These are phyloP conservation scores for Hypoxylon rubiginosum DNA, from an alignment of 2,329 filamentous ascomycete species.

Conservation along the genomic window DNA sequence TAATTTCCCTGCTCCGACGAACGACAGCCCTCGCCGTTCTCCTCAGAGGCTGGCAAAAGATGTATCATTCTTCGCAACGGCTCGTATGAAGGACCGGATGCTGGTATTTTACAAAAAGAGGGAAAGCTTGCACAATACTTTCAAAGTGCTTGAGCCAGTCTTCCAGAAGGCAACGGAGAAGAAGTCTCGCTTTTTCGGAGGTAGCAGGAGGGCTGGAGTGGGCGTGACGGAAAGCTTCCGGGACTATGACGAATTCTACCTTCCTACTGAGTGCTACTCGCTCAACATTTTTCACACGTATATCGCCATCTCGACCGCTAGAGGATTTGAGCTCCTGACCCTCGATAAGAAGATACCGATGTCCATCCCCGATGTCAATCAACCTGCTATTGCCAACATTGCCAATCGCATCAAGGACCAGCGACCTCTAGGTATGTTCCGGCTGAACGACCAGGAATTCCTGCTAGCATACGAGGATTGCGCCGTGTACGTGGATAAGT, in stretches of 20 bases:
- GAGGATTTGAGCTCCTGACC: constrained; percentile 95
- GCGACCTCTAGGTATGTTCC: constrained; percentile 94
- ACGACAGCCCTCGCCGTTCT: constrained; percentile 84
- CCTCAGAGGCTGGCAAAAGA: constrained; percentile 94
- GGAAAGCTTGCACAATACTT: constrained; percentile 90
- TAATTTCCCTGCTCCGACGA: constrained; percentile 70
- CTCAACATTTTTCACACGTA: constrained; percentile 97
- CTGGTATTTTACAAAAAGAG: constrained; percentile 98
- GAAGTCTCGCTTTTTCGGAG: constrained; percentile 76
- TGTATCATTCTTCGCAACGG: constrained; percentile 95
- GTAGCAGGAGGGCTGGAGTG: constrained; percentile 66
- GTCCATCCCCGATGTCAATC: constrained; percentile 89
- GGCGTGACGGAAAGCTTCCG: constrained; percentile 95
- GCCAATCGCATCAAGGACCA: constrained; percentile 85
- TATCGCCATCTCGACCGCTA: constrained; percentile 89
- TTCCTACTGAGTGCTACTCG: constrained; percentile 93
- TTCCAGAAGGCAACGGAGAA: constrained; percentile 92
- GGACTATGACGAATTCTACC: constrained; percentile 98
- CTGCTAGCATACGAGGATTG: constrained; percentile 95
- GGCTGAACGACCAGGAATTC: constrained; percentile 92
- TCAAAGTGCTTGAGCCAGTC: constrained; percentile 96
- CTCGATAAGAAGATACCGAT: constrained; percentile 97
- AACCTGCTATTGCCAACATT: constrained; percentile 85
- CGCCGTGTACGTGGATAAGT: constrained; percentile 97
- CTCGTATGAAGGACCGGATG: constrained; percentile 95